Percentiles rank a stretch among this genome's conserved stretches.
Evolutionary conservation across 108 stramenopile species (phyloP).

Genomic region (Cyclotella atomus): DNA sequence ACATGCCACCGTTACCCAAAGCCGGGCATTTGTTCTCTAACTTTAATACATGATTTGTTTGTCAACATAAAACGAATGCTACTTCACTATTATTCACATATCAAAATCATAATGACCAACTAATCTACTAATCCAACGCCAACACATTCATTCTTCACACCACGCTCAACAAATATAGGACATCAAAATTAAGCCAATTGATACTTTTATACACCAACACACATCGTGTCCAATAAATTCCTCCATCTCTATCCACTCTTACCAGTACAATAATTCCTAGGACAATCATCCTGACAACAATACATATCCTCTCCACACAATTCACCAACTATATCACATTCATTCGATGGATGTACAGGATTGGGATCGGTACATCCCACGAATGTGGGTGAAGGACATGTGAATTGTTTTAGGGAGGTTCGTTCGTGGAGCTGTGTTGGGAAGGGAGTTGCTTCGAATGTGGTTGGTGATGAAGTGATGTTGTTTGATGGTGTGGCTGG

Average conservation of each 20-base stretch:
- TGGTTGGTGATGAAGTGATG: not conserved
- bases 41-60: too few relatives aligned
- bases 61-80: not conserved
- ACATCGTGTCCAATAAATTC: too few relatives aligned
- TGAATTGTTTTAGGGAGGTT: too few relatives aligned
- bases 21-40: too few relatives aligned
- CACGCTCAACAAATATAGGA: not conserved
- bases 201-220: too few relatives aligned
- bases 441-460: not conserved
- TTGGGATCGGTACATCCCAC: constrained; percentile 41
- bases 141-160: not conserved
- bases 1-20: too few relatives aligned
- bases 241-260: not conserved
- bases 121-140: too few relatives aligned
- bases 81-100: not conserved
- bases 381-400: constrained; percentile 13
- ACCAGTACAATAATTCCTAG: constrained; percentile 39
- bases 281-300: constrained; percentile 34
- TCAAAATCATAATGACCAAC: too few relatives aligned
- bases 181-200: not conserved
- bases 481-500: too few relatives aligned
- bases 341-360: constrained; percentile 21
- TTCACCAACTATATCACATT: constrained; percentile 34
- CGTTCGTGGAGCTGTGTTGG: too few relatives aligned
- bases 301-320: constrained; percentile 22